Conservation (phyloP, 129 eudicot genomes). For the Saussurea involucrata region DNA sequence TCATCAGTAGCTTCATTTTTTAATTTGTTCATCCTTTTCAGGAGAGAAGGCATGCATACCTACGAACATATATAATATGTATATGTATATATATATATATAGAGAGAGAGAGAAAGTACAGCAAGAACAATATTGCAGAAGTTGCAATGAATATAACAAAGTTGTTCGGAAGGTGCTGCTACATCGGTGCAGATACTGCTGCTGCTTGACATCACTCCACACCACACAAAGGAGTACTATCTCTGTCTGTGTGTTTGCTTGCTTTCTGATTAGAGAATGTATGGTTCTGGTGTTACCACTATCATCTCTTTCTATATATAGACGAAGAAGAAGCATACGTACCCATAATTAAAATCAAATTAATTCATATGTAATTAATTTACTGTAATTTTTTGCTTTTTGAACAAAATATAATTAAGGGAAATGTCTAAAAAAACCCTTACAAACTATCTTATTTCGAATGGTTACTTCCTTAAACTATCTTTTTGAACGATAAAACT, state of each 20-base stretch:
- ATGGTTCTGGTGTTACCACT: neutral
- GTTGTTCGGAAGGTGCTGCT: slow-evolving; percentile 50
- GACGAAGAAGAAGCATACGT: neutral
- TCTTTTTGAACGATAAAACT: no score
- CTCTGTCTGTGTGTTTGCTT: neutral
- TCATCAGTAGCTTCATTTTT: no score
- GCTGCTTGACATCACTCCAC: slow-evolving; percentile 41
- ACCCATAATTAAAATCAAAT: neutral
- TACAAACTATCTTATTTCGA: no score
- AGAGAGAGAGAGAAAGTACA: slow-evolving; percentile 32
- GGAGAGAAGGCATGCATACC: neutral
- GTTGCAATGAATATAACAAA: slow-evolving; percentile 90
- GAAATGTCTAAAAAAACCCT: no score
- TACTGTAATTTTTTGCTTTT: neutral
- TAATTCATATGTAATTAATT: neutral
- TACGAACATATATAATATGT: neutral
- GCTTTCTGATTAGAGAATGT: neutral
- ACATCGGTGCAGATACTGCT: slow-evolving; percentile 38
- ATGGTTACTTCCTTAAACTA: no score
- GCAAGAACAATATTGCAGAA: slow-evolving; percentile 88
- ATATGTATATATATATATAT: neutral
- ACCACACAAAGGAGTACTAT: neutral
- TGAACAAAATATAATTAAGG: neutral
- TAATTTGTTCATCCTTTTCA: neutral
- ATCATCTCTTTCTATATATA: slow-evolving; percentile 6